Conservation (phyloP, 441 rosid genomes). For the Gossypium trilobum region DNA sequence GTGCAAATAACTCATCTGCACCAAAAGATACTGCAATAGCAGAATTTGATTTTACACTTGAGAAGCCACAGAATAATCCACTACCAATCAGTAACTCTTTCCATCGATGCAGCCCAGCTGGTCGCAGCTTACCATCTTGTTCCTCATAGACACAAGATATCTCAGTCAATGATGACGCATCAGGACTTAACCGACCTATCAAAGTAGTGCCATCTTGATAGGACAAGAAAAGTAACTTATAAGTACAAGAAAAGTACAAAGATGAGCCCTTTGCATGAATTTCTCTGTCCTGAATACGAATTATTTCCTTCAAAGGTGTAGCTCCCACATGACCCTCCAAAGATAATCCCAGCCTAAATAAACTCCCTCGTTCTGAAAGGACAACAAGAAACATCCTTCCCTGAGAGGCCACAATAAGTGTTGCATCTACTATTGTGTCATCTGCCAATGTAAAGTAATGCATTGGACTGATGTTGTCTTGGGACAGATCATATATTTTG, state of each 20-base stretch:
- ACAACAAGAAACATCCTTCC: slow-evolving; percentile 83
- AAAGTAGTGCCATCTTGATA: slow-evolving; percentile 88
- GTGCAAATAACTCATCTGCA: slow-evolving; percentile 60
- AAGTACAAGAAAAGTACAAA: slow-evolving; percentile 71
- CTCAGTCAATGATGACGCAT: slow-evolving; percentile 63
- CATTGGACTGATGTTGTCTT: slow-evolving; percentile 93
- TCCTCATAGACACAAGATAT: slow-evolving; percentile 75
- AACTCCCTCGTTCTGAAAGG: slow-evolving; percentile 78
- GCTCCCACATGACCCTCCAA: slow-evolving; percentile 81
- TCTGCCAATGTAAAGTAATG: slow-evolving; percentile 84
- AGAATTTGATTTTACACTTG: slow-evolving; percentile 68
- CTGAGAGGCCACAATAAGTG: slow-evolving; percentile 73
- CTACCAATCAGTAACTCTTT: slow-evolving; percentile 74
- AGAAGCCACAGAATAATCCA: slow-evolving; percentile 82
- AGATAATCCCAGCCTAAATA: slow-evolving; percentile 76
- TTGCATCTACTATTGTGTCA: slow-evolving; percentile 85
- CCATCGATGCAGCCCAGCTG: slow-evolving; percentile 95
- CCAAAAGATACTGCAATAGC: slow-evolving; percentile 69
- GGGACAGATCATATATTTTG: slow-evolving; percentile 95
- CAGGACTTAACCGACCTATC: slow-evolving; percentile 66
- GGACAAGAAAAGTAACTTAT: slow-evolving; percentile 74
- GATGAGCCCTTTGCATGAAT: slow-evolving; percentile 79
- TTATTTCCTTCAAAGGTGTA: slow-evolving; percentile 73
- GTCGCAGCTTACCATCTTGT: slow-evolving; percentile 56
- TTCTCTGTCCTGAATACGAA: slow-evolving; percentile 60